A percentile compares a stretch with the other conserved stretches of the same genome.
These are phyloP conservation scores for Phlebiopsis gigantea DNA, from an alignment of 768 basidiomycete species.

Conservation along the genomic window DNA sequence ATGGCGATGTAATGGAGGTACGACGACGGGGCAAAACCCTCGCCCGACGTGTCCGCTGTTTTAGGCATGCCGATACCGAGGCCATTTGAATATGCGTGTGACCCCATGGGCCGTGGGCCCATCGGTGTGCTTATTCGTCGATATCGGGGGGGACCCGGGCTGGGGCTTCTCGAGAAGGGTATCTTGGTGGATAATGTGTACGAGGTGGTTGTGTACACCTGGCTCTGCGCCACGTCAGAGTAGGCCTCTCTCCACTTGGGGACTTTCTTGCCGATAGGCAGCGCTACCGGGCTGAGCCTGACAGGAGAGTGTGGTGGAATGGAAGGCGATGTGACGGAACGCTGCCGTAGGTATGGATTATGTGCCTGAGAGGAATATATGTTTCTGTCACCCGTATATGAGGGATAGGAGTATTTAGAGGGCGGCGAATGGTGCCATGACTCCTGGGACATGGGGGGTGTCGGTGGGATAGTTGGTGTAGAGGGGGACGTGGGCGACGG, in stretches of 20 bases:
- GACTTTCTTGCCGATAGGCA: constrained; percentile 12
- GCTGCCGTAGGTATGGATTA: background rate
- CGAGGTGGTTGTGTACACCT: background rate
- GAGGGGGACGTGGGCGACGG: constrained; percentile 8
- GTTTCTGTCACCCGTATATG: background rate
- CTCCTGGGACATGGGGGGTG: background rate
- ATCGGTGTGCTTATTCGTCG: background rate
- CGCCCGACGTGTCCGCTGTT: background rate
- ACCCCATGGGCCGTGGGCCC: constrained; percentile 1
- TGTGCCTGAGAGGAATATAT: background rate
- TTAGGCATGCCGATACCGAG: background rate
- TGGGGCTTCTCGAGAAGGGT: background rate
- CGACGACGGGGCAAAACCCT: background rate
- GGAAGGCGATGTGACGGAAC: constrained; percentile 1
- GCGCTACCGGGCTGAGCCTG: background rate
- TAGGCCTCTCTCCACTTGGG: constrained; percentile 1
- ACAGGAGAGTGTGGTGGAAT: background rate
- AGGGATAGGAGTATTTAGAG: background rate
- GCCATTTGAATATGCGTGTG: background rate
- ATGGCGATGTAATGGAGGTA: background rate
- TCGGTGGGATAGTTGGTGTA: constrained; percentile 2
- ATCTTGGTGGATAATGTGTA: background rate
- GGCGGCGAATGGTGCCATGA: background rate
- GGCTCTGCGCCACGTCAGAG: background rate
- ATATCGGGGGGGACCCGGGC: background rate